These are phyloP conservation scores for Massospora cicadina DNA, from an alignment of 371 early-diverging fungal species.

Conservation along the genomic window DNA sequence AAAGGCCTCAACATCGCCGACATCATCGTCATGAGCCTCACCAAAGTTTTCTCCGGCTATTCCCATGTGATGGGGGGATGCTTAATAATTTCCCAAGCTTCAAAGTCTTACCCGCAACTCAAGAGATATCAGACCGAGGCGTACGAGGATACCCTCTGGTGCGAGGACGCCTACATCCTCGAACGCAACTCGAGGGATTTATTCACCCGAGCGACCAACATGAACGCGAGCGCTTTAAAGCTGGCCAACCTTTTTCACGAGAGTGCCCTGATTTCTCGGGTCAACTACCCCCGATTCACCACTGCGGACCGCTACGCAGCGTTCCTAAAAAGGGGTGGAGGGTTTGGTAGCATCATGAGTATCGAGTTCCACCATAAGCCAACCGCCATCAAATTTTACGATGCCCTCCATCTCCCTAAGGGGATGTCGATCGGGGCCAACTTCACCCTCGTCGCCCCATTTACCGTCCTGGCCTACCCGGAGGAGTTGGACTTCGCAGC, in stretches of 20 bases:
- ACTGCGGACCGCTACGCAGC: conserved; percentile 42
- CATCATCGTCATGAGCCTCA: conserved; percentile 77
- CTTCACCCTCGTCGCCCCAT: conserved; percentile 87
- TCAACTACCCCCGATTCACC: conserved; percentile 75
- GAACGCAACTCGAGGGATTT: conserved; percentile 85
- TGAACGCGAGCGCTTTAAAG: conserved; percentile 27
- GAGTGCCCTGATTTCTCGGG: conserved; percentile 27
- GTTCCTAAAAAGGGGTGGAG: conserved; percentile 34
- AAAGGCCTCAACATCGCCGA: conserved; percentile 59
- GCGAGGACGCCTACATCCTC: conserved; percentile 80
- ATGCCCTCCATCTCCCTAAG: conserved; percentile 58
- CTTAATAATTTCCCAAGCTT: conserved; percentile 12
- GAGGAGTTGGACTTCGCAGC: conserved; percentile 83
- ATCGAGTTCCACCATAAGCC: conserved; percentile 39
- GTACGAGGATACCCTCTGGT: conserved; percentile 74
- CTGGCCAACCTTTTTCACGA: neutral
- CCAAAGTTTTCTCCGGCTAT: conserved; percentile 88
- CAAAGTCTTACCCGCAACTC: conserved; percentile 30
- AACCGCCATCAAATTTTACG: conserved; percentile 57
- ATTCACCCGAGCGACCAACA: conserved; percentile 38
- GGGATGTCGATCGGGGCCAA: conserved; percentile 93
- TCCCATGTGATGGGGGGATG: conserved; percentile 94
- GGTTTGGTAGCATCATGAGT: conserved; percentile 83
- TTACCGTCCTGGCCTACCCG: conserved; percentile 87
- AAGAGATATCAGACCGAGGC: conserved; percentile 26